Evolutionary conservation across 2,329 filamentous ascomycete species (phyloP).

Genomic region (Paecilomyces dactylethromorphus): DNA sequence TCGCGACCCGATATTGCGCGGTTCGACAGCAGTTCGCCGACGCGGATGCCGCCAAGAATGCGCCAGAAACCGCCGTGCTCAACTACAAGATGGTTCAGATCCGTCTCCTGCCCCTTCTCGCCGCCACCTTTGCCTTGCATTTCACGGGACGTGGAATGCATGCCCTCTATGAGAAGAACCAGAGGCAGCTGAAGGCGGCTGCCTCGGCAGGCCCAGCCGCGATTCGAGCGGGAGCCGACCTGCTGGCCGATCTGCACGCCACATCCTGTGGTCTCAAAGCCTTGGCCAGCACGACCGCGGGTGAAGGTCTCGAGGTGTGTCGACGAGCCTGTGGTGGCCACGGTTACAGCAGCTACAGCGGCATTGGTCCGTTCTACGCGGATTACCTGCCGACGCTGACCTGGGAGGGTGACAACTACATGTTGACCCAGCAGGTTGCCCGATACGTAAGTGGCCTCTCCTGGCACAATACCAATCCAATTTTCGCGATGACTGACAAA

Average conservation of each 20-base stretch:
- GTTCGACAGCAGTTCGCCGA: constrained; percentile 75
- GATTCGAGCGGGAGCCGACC: constrained; percentile 51
- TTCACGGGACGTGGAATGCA: constrained; percentile 76
- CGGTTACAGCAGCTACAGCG: constrained; percentile 67
- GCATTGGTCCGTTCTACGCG: constrained; percentile 68
- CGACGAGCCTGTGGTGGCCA: constrained; percentile 71
- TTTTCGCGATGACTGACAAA: neutral
- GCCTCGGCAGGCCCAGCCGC: constrained; percentile 57
- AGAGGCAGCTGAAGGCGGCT: constrained; percentile 56
- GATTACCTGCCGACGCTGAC: constrained; percentile 67
- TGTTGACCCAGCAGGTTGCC: constrained; percentile 73
- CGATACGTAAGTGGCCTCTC: constrained; percentile 48
- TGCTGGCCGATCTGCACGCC: constrained; percentile 68
- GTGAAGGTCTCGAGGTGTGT: constrained; percentile 68
- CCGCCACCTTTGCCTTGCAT: constrained; percentile 69
- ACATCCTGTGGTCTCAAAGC: constrained; percentile 72
- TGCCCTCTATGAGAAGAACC: constrained; percentile 64
- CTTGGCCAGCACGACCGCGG: constrained; percentile 63
- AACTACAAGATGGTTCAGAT: constrained; percentile 79
- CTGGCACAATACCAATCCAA: neutral
- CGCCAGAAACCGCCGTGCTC: constrained; percentile 65
- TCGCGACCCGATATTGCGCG: constrained; percentile 67
- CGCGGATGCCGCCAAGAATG: constrained; percentile 54
- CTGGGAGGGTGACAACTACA: constrained; percentile 77
- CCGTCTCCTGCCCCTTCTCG: constrained; percentile 64